Base-by-base conservation (phyloP, 108 stramenopile species). In the Stephanodiscus minutulus region DNA sequence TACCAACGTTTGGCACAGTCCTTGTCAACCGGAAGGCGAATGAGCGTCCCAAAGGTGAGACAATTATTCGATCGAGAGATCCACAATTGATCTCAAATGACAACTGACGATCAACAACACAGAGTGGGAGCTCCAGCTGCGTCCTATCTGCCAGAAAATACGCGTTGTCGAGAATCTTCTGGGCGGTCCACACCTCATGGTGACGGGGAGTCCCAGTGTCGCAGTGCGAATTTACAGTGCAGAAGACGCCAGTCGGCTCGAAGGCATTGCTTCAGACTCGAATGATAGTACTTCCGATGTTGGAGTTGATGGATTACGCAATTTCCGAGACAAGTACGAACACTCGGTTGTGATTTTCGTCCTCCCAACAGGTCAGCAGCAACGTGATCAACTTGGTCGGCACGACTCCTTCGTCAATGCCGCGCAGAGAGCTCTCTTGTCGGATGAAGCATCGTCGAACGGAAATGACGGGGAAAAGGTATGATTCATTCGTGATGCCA, bases 151-250 rank as follows among this genome's bases (percentile, higher is more conserved):
- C 68, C 73, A 66, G 36, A 83, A 77, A 67, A 63, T 84, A 44
- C 84, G 84, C 50, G 75, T 87, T 31, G 82, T 87, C 46, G 84
- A 81, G 62, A 73, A 73, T 41, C 71, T 87, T 0, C 48, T 66
- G 15, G 83, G 84, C 0, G 71, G 64, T 22, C 82, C 86, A 31
- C 87, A 87, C 66, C 73, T 87, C 24, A 70, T 87, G 68, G 58
- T 87, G 43, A 62, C 83, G n/a, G 82, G 85, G 39, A 64, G 70
- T 11, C 79, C 76, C 0, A 70, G 71, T 17, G 20, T 83, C 20
- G 84, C 82, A 31, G 74, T 82, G 17, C 73, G 84, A 41, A 35
- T 78, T 25, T 85, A 85, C 68, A 71, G 63, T 35, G 15, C 60
- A 6, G 44, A 80, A 18, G 76, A 77, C 43, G 35, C 76, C 21